Base-by-base conservation (phyloP, 164 flowering plant species). In the Umbellularia californica region DNA sequence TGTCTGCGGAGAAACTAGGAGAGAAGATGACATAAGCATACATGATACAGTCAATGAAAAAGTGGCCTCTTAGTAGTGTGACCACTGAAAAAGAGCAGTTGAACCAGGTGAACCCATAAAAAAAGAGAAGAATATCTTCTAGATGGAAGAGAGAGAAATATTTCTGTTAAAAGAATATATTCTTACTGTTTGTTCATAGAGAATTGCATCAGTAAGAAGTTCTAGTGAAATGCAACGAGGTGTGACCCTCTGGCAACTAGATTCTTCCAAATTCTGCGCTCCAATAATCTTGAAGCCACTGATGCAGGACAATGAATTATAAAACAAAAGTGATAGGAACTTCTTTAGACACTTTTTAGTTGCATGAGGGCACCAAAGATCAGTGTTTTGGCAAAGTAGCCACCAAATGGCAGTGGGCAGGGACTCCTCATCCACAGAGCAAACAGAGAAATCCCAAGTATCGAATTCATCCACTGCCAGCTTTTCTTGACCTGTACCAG, bases 131-230 rank as follows among this genome's bases (percentile, higher is more conserved):
- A 7, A 41, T 41, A 41, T 41, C 47, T 41, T 41, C 47, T 41
- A 41, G 47, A 41, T 30, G 65, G 64, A 19, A 76, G 58, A 41
- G 23, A 51, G 63, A 71, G 65, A 24, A 9, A 9, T 17, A 41
- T 3, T 28, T 2, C 22, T 20, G 9, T 6, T 33, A 28, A 47
- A 11, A 70, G 11, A 76, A 74, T 25, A 62, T 25, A 19, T 25
- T 78, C 93, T 92, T 88, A 95, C 98, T 73, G 76, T 77, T 82
- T 89, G 90, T 77, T 95, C 98, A 80, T 90, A 88, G 9, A 92
- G 79, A 63, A 65, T 70, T 51, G 89, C 81, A 76, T 90, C 88
- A 27, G 69, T 67, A 12, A 95, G 84, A 81, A 90, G 89, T 75
- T 80, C 87, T 73, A 73, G 22, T 50, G 98, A 89, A 74, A 89